Evolutionary conservation across 1,284 basidiomycete species (phyloP), one percentile per base, ranked within the genome.

Genomic region (Moesziomyces parantarcticus): DNA sequence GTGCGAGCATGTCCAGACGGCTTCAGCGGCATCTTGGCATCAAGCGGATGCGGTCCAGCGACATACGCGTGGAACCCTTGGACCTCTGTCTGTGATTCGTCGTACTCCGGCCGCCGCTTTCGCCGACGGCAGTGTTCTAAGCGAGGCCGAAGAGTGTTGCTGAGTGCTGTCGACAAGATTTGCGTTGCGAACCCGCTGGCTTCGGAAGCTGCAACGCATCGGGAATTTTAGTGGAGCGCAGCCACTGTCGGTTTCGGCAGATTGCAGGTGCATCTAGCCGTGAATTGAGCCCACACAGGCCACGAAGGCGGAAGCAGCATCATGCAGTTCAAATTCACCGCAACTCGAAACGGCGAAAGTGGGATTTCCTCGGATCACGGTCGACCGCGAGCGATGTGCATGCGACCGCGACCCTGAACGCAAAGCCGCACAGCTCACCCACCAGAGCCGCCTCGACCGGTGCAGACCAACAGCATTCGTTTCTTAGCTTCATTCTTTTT

Each of bases 1-100:
- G 5, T 20, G 21, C 13, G 51, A n/a, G 29, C 8, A 11, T 11
- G 29, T 29, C 29, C 29, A 29, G 5, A 6, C 11, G 29, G 29
- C 29, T 29, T 29, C 29, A 29, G 29, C 2, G 5, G 11, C 29
- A 10, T 9, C 29, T 21, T 53, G 43, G 48, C 49, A 34, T 58
- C 40, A 36, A 16, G 48, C 49, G 40, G 50, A 22, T 39, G 42
- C 36, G 9, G 11, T 42, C 10, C 16, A 36, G 34, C 34, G 34
- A 36, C 16, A 14, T 10, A 16, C 29, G 21, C 16, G 43, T 40
- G n/a, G 7, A 47, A 56, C 53, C 60, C 60, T 63, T 39, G 36
- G 34, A 41, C 49, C 50, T 49, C 40, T 46, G 60, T 50, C 16
- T 23, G n/a, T 50, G 60, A 63, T 63, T 63, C 60, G 60, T 41